Conservation (phyloP, 1,284 basidiomycete species). For the Tylopilus sp. region DNA sequence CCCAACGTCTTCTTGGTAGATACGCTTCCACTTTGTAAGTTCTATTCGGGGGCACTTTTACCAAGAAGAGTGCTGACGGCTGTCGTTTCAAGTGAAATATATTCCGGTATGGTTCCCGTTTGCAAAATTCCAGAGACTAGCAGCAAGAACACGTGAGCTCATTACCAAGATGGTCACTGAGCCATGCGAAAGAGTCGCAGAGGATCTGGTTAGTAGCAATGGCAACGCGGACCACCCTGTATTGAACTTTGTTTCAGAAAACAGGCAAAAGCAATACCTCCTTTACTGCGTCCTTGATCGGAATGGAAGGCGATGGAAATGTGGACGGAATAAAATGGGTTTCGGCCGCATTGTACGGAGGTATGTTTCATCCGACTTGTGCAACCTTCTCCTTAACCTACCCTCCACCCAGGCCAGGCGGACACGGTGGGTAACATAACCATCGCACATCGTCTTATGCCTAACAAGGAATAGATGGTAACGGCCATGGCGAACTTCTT, state of each 20-base stretch:
- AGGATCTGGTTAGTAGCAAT: not conserved
- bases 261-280: conserved; percentile 1
- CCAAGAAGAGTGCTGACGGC: not conserved
- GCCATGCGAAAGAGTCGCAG: conserved; percentile 9
- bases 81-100: conserved; percentile 8
- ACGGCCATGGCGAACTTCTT: not conserved
- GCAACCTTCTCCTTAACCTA: not conserved
- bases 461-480: conserved; percentile 5
- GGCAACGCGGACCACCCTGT: not conserved
- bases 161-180: conserved; percentile 8
- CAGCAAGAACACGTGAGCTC: conserved; percentile 4
- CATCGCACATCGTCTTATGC: not conserved
- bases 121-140: conserved; percentile 8
- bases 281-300: conserved; percentile 8
- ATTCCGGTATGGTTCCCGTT: conserved; percentile 10
- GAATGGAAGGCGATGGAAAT: conserved; percentile 7
- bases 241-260: not conserved
- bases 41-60: not conserved
- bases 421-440: not conserved
- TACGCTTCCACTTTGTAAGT: conserved; percentile 9
- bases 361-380: not conserved
- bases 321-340: conserved; percentile 9
- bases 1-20: conserved; percentile 12
- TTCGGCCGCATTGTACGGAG: conserved; percentile 11
- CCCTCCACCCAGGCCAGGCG: conserved; percentile 2